Evolutionary conservation across 2,329 filamentous ascomycete species (phyloP), one percentile per base, ranked within the genome.

Genomic region (Penicillium sp.): DNA sequence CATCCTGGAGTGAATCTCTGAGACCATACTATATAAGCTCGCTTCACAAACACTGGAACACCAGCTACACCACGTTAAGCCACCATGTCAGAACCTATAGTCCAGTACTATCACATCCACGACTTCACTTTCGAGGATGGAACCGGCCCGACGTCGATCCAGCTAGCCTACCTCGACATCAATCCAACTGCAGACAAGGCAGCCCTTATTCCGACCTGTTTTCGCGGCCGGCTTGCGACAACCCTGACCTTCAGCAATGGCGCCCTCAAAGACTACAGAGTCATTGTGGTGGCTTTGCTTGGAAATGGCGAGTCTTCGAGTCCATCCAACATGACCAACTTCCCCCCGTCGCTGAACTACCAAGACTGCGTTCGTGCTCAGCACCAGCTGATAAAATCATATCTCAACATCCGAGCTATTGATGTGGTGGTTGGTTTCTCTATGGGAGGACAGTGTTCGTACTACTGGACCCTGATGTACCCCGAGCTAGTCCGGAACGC

Each of bases 391-490:
- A 49, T 75, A 7, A 69, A 60, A 1, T 46, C 65, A 24, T 65
- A 71, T 34, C 55, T 76, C 1, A 50, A 56, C 2, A 56, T 74
- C 21, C 31, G 52, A 22, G 43, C 51, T 2, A 48, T 77, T 5
- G 69, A 75, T 54, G 66, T 70, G 4, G 61, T 76, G 9, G 48
- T 74, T 3, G 74, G 74, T 1, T 77, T 76, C 58, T 72, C 70
- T n/a, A 77, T 77, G 75, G 75, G 70, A 12, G 75, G 73, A 2
- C 75, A 77, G 55, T 71, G 72, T 43, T 62, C 72, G 1, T 77
- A 76, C 52, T 63, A 77, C 56, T 77, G 73, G 73, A 60, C 64
- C 2, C 59, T 64, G 12, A 72, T 76, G 69, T 67, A 75, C 51
- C 72, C 73, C 0, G 57, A 64, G 9, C 63, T 74, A 44, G 56